Evolutionary conservation across 208 protist genomes (phyloP).

Genomic region (Leishmania turanica): DNA sequence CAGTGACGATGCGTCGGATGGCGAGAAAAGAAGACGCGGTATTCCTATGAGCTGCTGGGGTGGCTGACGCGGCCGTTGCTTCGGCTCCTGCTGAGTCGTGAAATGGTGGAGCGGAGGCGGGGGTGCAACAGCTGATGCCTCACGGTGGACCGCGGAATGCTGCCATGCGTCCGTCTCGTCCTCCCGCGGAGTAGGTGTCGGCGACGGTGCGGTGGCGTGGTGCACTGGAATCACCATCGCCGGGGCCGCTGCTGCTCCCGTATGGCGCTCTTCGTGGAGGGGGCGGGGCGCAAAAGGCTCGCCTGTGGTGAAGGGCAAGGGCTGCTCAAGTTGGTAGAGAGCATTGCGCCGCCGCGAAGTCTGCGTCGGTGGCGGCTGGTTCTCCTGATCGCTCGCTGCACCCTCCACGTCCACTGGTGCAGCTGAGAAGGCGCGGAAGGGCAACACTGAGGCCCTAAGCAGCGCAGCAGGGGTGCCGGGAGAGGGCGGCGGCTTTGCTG

Average conservation of each 20-base stretch:
- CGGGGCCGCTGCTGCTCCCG: not conserved
- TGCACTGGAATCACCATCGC: not conserved
- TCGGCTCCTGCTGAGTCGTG: not conserved
- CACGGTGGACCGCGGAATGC: not conserved
- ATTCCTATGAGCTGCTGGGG: conserved; percentile 15
- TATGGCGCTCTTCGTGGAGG: not conserved
- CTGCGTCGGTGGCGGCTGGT: conserved; percentile 21
- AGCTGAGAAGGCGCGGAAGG: not conserved
- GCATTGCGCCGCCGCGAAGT: conserved; percentile 18
- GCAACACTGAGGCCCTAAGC: not conserved
- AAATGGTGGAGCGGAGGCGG: not conserved
- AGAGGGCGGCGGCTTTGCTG: conserved; percentile 10
- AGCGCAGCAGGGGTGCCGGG: not conserved
- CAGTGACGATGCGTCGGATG: conserved; percentile 8
- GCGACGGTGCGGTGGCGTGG: conserved; percentile 24
- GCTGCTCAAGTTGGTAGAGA: not conserved
- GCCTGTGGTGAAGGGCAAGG: not conserved
- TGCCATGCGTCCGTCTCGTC: not conserved
- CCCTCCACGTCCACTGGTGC: not conserved
- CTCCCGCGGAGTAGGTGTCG: conserved; percentile 22
- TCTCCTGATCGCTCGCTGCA: not conserved
- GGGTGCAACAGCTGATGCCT: not conserved
- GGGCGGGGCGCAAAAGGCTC: not conserved
- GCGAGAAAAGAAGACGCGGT: conserved; percentile 12
- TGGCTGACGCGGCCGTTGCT: conserved; percentile 1